Evolutionary conservation across 164 flowering plant genomes (phyloP).

Genomic region (Vitis amurensis): DNA sequence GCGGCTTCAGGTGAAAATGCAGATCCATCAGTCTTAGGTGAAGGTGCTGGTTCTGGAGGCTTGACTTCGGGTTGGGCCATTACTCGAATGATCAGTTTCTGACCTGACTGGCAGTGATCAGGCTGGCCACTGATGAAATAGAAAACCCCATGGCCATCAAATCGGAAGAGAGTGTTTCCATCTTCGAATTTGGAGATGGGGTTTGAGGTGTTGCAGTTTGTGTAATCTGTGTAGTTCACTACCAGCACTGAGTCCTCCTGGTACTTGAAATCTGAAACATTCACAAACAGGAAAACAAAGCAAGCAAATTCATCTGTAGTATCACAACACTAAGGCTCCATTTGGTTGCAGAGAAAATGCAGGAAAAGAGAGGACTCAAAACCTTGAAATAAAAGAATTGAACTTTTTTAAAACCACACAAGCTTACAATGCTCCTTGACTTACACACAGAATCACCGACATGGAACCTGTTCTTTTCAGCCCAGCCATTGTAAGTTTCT

Average conservation of each 20-base stretch:
- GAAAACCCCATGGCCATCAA: constrained; percentile 51
- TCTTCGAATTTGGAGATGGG: constrained; percentile 37
- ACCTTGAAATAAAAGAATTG: neutral
- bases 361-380: neutral
- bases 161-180: constrained; percentile 38
- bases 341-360: neutral
- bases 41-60: neutral
- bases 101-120: constrained; percentile 45
- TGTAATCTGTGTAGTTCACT: constrained; percentile 43
- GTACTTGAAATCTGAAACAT: constrained; percentile 53
- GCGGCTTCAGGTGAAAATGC: constrained; percentile 7
- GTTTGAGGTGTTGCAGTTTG: constrained; percentile 27
- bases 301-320: neutral
- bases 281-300: neutral
- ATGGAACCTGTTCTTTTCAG: constrained; percentile 52
- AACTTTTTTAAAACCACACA: neutral
- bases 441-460: constrained; percentile 60
- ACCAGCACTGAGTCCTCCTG: constrained; percentile 55
- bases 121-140: constrained; percentile 40
- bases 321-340: neutral
- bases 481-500: constrained; percentile 52
- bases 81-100: constrained; percentile 45
- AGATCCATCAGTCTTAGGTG: too few species aligned
- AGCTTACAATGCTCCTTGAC: constrained; percentile 1
- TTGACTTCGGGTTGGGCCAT: constrained; percentile 34